These are phyloP conservation scores for Miscanthus lutarioriparius DNA, from an alignment of 176 grass and related monocot species.

Conservation along the genomic window DNA sequence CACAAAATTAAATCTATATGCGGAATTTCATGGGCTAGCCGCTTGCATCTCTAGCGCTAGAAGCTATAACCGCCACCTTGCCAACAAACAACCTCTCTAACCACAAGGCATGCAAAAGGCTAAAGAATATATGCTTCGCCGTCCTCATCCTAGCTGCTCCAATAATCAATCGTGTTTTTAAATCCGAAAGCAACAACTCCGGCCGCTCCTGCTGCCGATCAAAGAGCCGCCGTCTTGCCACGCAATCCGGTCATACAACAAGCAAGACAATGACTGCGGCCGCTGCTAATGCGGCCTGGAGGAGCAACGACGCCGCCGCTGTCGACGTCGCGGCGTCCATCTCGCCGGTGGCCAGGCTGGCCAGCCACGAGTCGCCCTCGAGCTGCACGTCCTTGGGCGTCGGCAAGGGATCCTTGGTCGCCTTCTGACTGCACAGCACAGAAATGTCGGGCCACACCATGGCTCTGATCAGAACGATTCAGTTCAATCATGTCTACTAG, in stretches of 20 bases:
- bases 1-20: neutral
- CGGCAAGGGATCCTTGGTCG: conserved; percentile 41
- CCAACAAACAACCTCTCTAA: conserved; percentile 7
- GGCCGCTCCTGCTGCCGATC: conserved; percentile 1
- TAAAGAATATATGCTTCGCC: conserved; percentile 34
- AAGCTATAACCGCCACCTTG: conserved; percentile 3
- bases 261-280: conserved; percentile 36
- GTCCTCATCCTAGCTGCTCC: conserved; percentile 33
- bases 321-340: conserved; percentile 2
- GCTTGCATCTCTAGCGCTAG: neutral
- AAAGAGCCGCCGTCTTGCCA: conserved; percentile 20
- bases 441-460: neutral
- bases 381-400: conserved; percentile 56
- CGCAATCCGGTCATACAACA: neutral
- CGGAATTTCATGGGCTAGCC: neutral
- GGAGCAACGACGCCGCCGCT: conserved; percentile 10
- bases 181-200: conserved; percentile 44
- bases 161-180: conserved; percentile 37
- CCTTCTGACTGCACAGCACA: conserved; percentile 56
- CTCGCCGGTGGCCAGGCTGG: conserved; percentile 71
- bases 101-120: conserved; percentile 44
- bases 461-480: conserved; percentile 18
- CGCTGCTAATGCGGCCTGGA: conserved; percentile 34
- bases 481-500: neutral
- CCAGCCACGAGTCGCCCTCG: conserved; percentile 72